Evolutionary conservation across 2,329 filamentous ascomycete species (phyloP).

Genomic region (Dendryphion nanum): DNA sequence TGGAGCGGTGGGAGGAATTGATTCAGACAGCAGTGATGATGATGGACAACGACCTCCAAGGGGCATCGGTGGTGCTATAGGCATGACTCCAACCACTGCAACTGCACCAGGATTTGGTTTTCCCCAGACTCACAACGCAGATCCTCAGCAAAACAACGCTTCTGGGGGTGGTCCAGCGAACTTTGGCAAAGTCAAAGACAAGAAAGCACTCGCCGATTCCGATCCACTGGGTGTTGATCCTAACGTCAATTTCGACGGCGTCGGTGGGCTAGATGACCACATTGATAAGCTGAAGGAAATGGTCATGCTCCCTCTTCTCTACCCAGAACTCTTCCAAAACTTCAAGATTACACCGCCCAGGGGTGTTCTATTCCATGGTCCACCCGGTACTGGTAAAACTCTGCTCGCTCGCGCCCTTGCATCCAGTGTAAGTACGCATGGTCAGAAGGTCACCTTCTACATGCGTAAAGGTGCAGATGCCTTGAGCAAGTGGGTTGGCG

Average conservation of each 20-base stretch:
- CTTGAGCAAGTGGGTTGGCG: constrained; percentile 97
- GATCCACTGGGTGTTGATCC: constrained; percentile 92
- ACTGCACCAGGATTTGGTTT: constrained; percentile 53
- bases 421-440: constrained; percentile 83
- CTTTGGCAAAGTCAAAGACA: constrained; percentile 90
- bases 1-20: constrained; percentile 72
- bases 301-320: constrained; percentile 90
- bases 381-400: constrained; percentile 96
- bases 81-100: constrained; percentile 59
- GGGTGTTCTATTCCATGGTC: constrained; percentile 94
- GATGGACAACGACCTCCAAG: constrained; percentile 66
- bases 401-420: constrained; percentile 90
- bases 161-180: constrained; percentile 67
- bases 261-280: constrained; percentile 87
- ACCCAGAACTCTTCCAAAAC: constrained; percentile 87
- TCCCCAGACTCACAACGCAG: constrained; percentile 57
- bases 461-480: constrained; percentile 99
- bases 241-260: constrained; percentile 89
- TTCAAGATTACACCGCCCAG: constrained; percentile 93
- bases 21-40: constrained; percentile 97
- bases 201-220: constrained; percentile 86
- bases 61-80: constrained; percentile 59
- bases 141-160: constrained; percentile 52
- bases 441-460: constrained; percentile 96
- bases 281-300: constrained; percentile 99